Conservation (phyloP, 1,284 basidiomycete genomes). For the Paramarasmius palmivorus region DNA sequence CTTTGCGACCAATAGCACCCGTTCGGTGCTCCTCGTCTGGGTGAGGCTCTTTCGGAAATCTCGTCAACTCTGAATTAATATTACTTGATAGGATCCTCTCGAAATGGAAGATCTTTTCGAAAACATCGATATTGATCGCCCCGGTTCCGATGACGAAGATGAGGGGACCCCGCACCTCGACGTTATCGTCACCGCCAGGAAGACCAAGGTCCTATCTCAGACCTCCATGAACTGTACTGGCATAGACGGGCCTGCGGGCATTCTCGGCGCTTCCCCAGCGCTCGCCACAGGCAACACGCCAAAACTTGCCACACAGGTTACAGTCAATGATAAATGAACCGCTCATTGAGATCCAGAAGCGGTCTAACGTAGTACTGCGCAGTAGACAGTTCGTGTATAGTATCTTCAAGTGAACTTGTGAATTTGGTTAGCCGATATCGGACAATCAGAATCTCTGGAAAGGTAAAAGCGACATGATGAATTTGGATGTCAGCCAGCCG, state of each 20-base stretch:
- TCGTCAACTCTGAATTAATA: neutral
- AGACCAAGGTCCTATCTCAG: neutral
- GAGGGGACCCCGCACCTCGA: neutral
- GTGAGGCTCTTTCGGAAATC: constrained; percentile 11
- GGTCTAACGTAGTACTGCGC: no score
- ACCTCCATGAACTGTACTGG: neutral
- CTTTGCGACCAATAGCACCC: constrained; percentile 24
- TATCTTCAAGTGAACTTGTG: no score
- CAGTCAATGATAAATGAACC: no score
- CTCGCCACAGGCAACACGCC: no score
- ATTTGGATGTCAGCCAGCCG: no score
- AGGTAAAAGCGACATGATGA: no score
- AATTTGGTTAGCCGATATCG: no score
- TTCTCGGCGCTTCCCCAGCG: neutral
- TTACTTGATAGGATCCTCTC: neutral
- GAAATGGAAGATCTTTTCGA: constrained; percentile 5
- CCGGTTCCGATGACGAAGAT: neutral
- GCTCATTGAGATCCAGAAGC: no score
- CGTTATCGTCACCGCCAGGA: neutral
- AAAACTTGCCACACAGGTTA: no score
- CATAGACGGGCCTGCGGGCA: neutral
- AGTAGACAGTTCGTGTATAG: no score
- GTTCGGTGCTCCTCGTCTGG: constrained; percentile 25
- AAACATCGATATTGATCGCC: constrained; percentile 2
- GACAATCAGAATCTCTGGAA: no score